phyloP scores from a whole-genome alignment of 257 asterid species.

The Euphrasia confusa region DNA sequence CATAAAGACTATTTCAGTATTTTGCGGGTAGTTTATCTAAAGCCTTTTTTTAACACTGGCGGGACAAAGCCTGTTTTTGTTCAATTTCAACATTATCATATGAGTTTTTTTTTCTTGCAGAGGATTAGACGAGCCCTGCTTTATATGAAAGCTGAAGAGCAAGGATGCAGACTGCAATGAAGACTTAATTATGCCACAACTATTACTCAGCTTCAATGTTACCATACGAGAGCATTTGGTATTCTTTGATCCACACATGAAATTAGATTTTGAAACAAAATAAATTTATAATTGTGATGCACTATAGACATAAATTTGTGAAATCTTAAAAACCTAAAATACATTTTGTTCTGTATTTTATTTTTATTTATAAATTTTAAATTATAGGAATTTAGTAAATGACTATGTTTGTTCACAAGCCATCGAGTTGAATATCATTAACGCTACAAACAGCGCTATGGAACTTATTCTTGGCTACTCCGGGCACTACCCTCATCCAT shows the following conservation, averaged over 20 bases:
- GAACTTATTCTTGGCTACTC: too few species aligned
- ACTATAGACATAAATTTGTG: not conserved
- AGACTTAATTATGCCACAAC: not conserved
- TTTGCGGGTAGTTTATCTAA: not conserved
- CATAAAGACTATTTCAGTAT: not conserved
- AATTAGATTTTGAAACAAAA: conserved; percentile 16
- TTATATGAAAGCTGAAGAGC: conserved; percentile 70
- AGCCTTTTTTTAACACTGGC: too few species aligned
- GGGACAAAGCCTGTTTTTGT: too few species aligned
- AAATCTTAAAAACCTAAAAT: conserved; percentile 10
- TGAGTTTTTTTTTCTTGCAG: conserved; percentile 36
- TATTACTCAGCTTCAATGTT: conserved; percentile 14
- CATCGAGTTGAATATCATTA: too few species aligned
- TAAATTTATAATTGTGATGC: conserved; percentile 9
- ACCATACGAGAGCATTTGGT: not conserved
- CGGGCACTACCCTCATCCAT: too few species aligned
- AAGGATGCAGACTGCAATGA: conserved; percentile 59
- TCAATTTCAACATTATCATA: not conserved
- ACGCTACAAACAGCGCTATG: too few species aligned
- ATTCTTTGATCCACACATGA: conserved; percentile 22
- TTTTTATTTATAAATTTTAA: too few species aligned
- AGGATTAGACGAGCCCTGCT: conserved; percentile 65
- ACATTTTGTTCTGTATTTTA: too few species aligned
- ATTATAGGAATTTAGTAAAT: too few species aligned
- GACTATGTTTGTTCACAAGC: too few species aligned